A percentile compares a stretch with the other conserved stretches of the same genome.
Evolutionary conservation across 192 early-diverging fungal species (phyloP).

Genomic region (Gonapodya prolifera): DNA sequence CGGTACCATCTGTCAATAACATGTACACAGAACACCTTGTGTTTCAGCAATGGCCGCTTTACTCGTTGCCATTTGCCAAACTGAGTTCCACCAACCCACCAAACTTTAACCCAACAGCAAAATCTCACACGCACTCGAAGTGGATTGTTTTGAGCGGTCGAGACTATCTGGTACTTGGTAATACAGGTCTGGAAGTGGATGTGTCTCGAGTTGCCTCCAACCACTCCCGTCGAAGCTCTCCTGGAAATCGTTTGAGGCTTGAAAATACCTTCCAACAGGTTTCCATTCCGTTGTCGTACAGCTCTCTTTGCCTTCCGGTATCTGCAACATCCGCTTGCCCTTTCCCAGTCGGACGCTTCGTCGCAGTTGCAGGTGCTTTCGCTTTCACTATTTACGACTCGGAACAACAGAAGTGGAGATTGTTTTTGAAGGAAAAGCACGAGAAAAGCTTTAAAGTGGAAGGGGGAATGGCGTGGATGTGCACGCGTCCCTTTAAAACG

Average conservation of each 20-base stretch:
- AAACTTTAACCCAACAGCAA: background rate
- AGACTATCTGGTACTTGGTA: background rate
- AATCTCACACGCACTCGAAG: background rate
- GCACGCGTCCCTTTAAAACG: background rate
- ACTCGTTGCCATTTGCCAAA: background rate
- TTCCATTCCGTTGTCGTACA: background rate
- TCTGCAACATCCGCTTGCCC: background rate
- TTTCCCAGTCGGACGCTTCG: background rate
- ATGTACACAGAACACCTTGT: background rate
- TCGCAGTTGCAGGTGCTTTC: background rate
- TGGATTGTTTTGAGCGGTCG: background rate
- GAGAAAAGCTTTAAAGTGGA: background rate
- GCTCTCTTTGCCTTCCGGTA: background rate
- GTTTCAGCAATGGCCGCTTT: background rate
- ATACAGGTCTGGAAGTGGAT: background rate
- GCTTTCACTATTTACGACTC: background rate
- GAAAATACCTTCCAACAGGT: background rate
- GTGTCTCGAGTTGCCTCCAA: background rate
- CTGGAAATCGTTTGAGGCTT: background rate
- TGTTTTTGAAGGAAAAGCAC: background rate
- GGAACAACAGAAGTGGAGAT: background rate
- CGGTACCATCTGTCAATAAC: background rate
- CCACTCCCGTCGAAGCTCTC: background rate
- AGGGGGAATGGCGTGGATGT: background rate
- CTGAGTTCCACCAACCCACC: background rate